Evolutionary conservation across 2,329 filamentous ascomycete genomes (phyloP).

Genomic region (Xylaria polymorpha): DNA sequence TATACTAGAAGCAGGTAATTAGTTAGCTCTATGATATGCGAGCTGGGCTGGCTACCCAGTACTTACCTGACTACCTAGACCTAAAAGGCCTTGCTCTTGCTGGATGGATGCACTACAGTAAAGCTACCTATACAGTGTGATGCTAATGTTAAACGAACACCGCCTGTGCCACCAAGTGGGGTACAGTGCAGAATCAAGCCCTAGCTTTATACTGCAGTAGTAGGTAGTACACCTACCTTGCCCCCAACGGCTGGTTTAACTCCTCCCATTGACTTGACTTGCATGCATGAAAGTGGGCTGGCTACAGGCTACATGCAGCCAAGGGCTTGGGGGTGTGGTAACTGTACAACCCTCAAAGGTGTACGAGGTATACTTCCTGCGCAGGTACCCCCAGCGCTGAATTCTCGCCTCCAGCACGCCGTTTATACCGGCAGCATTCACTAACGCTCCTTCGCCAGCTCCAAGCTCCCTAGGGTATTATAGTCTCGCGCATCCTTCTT

Average conservation of each 20-base stretch:
- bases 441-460: constrained; percentile 19
- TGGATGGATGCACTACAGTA: not conserved
- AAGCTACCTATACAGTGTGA: constrained; percentile 31
- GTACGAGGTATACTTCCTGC: constrained; percentile 15
- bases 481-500: constrained; percentile 25
- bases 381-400: constrained; percentile 20
- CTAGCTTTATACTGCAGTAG: not conserved
- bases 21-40: not conserved
- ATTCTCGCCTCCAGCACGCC: constrained; percentile 13
- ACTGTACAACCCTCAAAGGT: not conserved
- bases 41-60: not conserved
- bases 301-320: constrained; percentile 37
- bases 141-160: not conserved
- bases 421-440: constrained; percentile 24
- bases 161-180: constrained; percentile 15
- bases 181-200: constrained; percentile 24
- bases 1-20: not conserved
- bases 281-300: constrained; percentile 32
- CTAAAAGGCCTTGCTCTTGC: constrained; percentile 6
- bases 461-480: constrained; percentile 24
- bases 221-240: too few species aligned
- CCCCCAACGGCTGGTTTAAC: constrained; percentile 29
- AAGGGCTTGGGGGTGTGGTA: constrained; percentile 26
- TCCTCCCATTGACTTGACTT: constrained; percentile 27
- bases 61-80: not conserved